phyloP scores from a whole-genome alignment of 208 protist genomes.

The Leishmania aethiopica region DNA sequence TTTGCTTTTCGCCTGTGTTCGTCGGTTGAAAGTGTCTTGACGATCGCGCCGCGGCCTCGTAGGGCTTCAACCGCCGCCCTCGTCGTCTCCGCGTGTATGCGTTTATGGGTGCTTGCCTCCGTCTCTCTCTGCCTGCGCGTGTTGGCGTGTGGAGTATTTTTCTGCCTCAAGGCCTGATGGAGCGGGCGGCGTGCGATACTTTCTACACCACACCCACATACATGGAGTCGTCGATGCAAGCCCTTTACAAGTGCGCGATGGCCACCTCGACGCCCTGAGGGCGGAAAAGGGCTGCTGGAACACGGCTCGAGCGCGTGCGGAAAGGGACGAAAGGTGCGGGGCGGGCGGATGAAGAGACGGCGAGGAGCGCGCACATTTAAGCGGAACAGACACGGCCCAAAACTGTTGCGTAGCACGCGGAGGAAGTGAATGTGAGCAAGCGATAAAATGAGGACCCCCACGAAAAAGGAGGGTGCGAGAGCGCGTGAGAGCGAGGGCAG shows the following conservation, averaged over 20 bases:
- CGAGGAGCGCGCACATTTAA: not conserved
- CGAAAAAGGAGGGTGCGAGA: not conserved
- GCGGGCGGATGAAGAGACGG: not conserved
- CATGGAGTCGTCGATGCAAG: not conserved
- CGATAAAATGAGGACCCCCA: not conserved
- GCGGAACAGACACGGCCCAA: not conserved
- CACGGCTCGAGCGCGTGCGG: not conserved
- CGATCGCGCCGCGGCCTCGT: not conserved
- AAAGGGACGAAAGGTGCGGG: not conserved
- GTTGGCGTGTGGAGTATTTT: not conserved
- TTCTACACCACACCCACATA: not conserved
- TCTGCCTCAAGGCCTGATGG: not conserved
- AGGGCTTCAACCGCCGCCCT: too few species aligned
- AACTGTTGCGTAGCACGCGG: not conserved
- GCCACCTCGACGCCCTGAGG: not conserved
- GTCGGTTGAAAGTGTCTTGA: not conserved
- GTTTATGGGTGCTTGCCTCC: not conserved
- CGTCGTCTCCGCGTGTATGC: not conserved
- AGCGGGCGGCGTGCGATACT: not conserved
- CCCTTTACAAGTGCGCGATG: not conserved
- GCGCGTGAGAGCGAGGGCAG: not conserved
- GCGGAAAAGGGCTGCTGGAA: not conserved
- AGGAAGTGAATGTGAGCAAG: not conserved
- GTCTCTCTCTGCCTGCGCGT: not conserved
- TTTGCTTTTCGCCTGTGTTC: not conserved